phyloP scores from a whole-genome alignment of 2,329 filamentous ascomycete species.

The Stenocarpella maydis region DNA sequence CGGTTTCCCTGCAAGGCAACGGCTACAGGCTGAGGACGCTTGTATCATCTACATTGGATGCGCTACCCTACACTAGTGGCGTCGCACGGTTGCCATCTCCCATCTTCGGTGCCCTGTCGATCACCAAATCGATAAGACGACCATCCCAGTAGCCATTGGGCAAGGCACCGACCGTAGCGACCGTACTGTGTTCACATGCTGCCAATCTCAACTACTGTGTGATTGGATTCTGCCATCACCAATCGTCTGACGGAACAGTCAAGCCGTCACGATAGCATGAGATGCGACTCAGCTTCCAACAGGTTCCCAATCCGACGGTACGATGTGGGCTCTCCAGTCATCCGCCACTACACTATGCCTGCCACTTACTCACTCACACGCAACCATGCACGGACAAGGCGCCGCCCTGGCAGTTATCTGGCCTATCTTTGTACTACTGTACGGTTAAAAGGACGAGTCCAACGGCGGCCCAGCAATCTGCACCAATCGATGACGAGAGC shows the following conservation, averaged over 20 bases:
- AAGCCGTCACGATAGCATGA: slow-evolving; percentile 3
- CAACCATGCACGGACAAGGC: slow-evolving; percentile 1
- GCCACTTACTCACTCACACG: background rate
- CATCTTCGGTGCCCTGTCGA: background rate
- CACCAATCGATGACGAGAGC: slow-evolving; percentile 1
- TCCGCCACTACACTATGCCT: slow-evolving; percentile 9
- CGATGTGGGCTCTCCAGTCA: slow-evolving; percentile 32
- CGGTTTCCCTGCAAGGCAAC: no score
- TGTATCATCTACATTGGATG: background rate
- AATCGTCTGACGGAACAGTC: background rate
- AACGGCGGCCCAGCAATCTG: background rate
- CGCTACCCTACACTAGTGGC: no score
- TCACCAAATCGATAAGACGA: background rate
- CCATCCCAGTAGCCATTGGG: background rate
- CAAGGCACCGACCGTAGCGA: no score
- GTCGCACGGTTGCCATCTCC: no score
- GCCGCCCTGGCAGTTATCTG: no score
- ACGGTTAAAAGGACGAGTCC: background rate
- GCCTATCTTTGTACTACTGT: background rate
- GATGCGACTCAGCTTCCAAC: slow-evolving; percentile 26
- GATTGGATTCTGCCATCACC: background rate
- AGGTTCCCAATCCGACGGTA: slow-evolving; percentile 17
- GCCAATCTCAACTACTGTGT: background rate
- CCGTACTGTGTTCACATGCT: slow-evolving; percentile 14
- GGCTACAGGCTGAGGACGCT: no score